These are phyloP conservation scores for Paraphoma sp. DNA, from an alignment of 2,329 filamentous ascomycete species.

Conservation along the genomic window DNA sequence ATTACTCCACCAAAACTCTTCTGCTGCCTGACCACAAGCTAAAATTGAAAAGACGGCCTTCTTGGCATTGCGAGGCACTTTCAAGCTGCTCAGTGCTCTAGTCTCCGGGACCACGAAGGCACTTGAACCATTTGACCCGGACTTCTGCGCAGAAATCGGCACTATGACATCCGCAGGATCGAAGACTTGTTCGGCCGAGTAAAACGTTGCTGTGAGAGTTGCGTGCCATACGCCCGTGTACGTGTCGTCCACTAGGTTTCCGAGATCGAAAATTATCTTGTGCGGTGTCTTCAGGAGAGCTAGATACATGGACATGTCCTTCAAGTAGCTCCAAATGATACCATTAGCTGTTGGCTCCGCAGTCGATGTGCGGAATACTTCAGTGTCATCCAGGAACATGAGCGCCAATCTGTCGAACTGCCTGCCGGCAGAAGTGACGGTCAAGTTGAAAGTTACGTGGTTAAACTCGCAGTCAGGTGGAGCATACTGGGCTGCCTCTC, in stretches of 20 bases:
- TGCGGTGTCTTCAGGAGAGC: conserved; percentile 72
- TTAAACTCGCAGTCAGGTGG: conserved; percentile 76
- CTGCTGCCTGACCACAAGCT: conserved; percentile 75
- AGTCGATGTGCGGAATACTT: conserved; percentile 85
- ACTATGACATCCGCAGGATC: conserved; percentile 69
- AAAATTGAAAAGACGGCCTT: conserved; percentile 78
- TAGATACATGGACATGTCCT: conserved; percentile 77
- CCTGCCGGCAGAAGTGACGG: conserved; percentile 71
- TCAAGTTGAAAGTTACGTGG: conserved; percentile 77
- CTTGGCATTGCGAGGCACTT: conserved; percentile 70
- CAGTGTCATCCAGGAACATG: conserved; percentile 78
- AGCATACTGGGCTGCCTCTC: conserved; percentile 62
- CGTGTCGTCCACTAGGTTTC: conserved; percentile 71
- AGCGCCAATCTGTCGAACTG: conserved; percentile 79
- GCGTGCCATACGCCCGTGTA: conserved; percentile 79
- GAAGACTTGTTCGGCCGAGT: conserved; percentile 55
- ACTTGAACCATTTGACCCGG: conserved; percentile 62
- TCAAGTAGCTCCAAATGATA: conserved; percentile 77
- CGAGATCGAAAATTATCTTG: conserved; percentile 78
- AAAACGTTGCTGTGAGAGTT: conserved; percentile 77
- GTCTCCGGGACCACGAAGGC: conserved; percentile 71
- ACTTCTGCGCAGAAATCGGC: conserved; percentile 65
- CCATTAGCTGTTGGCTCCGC: conserved; percentile 75
- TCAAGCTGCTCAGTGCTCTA: conserved; percentile 64
- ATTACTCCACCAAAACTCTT: conserved; percentile 90